Evolutionary conservation across 2,329 filamentous ascomycete species (phyloP), one percentile per base, ranked within the genome.

Genomic region (Penicillium sp.): DNA sequence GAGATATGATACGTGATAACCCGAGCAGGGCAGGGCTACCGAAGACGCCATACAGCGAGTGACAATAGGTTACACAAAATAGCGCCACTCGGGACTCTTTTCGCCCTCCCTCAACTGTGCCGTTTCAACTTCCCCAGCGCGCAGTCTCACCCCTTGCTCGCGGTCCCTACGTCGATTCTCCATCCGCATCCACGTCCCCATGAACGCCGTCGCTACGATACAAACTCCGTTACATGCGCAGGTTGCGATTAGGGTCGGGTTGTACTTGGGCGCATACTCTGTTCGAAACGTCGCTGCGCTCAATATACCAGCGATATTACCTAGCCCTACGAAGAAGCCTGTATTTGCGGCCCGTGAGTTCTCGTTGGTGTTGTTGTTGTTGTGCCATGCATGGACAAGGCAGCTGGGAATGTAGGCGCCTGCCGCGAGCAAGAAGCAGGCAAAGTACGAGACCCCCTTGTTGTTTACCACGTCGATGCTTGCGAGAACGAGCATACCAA

Each of bases 341-440:
- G 81, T 84, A 9, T 79, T 82, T 0, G 82, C 81, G 5, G 82
- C 82, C 0, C 83, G 77, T 0, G 75, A 76, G 48, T 79, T 84
- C 70, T 86, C 83, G 26, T 81, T 78, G 7, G 83, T 70, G 47
- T 83, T 84, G 67, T 85, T 85, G 64, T 84, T 85, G 60, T 84
- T 84, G 62, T 84, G 76, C 82, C 83, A 83, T 1, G 76, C 76
- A 62, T 84, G 78, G 5, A 84, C 77, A n/a, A 85, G 70, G 56
- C 78, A 79, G 4, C 76, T 79, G 0, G 81, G 79, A 15, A 82
- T 82, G 64, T 83, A 84, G 1, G 81, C 75, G 0, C 71, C 72
- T 0, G 69, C 23, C 1, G 80, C 79, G 56, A 85, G 72, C 3
- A 85, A 71, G 60, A 84, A 85, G 61, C 79, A 82, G 0, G 82